Percentiles rank a stretch among this genome's conserved stretches.
phyloP scores from a whole-genome alignment of 208 protist species.

The Crithidia mellificae region DNA sequence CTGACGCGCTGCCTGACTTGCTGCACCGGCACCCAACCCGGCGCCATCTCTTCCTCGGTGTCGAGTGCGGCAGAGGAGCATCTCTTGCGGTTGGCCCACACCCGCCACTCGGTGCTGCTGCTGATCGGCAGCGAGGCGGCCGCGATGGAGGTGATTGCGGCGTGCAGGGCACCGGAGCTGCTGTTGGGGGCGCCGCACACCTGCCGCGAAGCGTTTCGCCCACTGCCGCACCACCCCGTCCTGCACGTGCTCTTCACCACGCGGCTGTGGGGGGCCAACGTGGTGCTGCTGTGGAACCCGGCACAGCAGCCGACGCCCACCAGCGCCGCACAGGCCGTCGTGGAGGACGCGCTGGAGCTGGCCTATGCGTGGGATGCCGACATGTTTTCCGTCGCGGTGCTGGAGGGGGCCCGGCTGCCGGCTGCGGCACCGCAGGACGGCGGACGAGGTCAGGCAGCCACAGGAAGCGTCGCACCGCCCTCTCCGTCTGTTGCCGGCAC shows the following conservation, averaged over 20 bases:
- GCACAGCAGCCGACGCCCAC: conserved; percentile 19
- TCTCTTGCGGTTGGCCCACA: conserved; percentile 62
- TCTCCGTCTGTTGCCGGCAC: too few relatives aligned
- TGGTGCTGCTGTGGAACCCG: conserved; percentile 56
- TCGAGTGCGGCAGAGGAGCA: conserved; percentile 58
- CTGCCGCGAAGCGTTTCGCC: conserved; percentile 36
- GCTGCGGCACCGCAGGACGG: background rate
- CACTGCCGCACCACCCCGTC: conserved; percentile 41
- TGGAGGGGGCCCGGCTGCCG: conserved; percentile 29
- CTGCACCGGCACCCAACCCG: conserved; percentile 27
- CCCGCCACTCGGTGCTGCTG: conserved; percentile 63
- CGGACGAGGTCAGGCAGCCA: too few relatives aligned
- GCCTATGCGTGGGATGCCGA: conserved; percentile 74
- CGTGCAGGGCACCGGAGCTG: conserved; percentile 49
- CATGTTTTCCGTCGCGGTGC: conserved; percentile 76
- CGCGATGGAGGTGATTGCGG: conserved; percentile 43
- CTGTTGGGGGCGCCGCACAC: conserved; percentile 28
- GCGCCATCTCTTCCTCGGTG: conserved; percentile 26
- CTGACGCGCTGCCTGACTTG: conserved; percentile 51
- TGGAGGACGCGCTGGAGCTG: conserved; percentile 72
- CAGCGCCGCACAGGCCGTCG: conserved; percentile 17
- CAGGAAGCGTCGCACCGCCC: too few relatives aligned
- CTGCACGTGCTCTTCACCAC: conserved; percentile 60
- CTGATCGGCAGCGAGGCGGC: conserved; percentile 57
- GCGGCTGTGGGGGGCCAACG: conserved; percentile 70